phyloP scores from a whole-genome alignment of 2,329 filamentous ascomycete genomes.

The Graphium sp. region DNA sequence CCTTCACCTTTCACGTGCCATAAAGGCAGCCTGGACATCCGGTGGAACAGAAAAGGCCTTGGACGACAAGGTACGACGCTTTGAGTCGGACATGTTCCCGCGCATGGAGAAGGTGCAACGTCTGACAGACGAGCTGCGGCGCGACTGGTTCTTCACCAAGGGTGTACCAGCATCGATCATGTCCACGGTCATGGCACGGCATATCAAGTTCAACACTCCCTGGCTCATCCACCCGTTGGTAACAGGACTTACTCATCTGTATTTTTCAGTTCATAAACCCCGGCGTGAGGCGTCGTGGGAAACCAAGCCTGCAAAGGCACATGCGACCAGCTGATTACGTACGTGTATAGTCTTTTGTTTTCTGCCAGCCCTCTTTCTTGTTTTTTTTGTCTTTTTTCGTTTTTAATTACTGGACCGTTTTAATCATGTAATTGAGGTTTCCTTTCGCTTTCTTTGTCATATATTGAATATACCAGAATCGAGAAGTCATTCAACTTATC shows the following conservation, averaged over 20 bases:
- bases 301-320: no score
- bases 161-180: constrained; percentile 25
- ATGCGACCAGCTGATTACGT: no score
- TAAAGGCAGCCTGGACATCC: constrained; percentile 14
- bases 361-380: background rate
- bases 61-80: constrained; percentile 15
- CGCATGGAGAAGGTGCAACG: constrained; percentile 18
- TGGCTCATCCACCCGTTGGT: constrained; percentile 14
- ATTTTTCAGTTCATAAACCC: constrained; percentile 7
- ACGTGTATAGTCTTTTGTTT: background rate
- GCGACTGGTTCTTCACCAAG: constrained; percentile 27
- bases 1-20: constrained; percentile 25
- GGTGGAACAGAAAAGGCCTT: constrained; percentile 10
- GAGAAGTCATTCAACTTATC: no score
- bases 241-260: constrained; percentile 11
- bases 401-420: background rate
- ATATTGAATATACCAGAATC: no score
- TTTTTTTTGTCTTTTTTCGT: background rate
- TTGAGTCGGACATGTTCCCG: constrained; percentile 20
- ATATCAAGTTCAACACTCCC: constrained; percentile 14
- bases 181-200: constrained; percentile 15
- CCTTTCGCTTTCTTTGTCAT: no score
- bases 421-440: background rate
- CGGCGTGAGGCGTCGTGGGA: no score
- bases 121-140: constrained; percentile 25